Base-by-base conservation (phyloP, 2,329 filamentous ascomycete genomes). In the Tolypocladium album region DNA sequence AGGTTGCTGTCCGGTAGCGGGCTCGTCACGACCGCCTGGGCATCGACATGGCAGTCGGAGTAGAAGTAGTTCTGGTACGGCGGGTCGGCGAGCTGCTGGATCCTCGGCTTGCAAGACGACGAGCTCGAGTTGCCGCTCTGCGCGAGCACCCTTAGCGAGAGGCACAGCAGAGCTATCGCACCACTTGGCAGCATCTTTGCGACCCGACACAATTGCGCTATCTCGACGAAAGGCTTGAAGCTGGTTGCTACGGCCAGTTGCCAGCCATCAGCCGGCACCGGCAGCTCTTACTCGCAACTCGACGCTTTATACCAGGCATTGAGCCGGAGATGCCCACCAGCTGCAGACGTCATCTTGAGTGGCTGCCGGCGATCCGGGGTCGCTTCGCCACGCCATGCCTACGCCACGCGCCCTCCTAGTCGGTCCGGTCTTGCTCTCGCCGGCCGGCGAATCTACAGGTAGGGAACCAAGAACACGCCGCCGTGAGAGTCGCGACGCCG, bases 51-150 rank as follows among this genome's bases (percentile, higher is more conserved):
- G 68, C 84, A 87, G 66, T 88, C 84, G 0, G 83, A 86, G 64
- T 85, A 83, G 71, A 88, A 86, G 70, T 83, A 86, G 66, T 88
- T 87, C 45, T 83, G 76, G 61, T 87, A 86, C 0, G 84, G 84
- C 1, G 79, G 77, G 63, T 85, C 82, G 39, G 75, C 79, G 3
- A 85, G 72, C 27, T 74, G 69, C 39, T 38, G 61, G 8, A 42
- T 39, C 38, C 50, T 52, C 27, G 58, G 17, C 24, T 34, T 8
- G 52, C 58, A 59, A 20, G 58, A 59, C 22, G 58, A 31, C 4
- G 24, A 55, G 58, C 24, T 53, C 13, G 50, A 53, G 27, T 36
- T 53, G 17, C 50, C 17, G n/a, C 50, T 34, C 39, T 43, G 55
- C 8, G 36, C 55, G 55, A 56, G 55, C 24, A 42, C 24, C 38